These are phyloP conservation scores for Mollisia scopiformis DNA, from an alignment of 2,329 filamentous ascomycete species.

Conservation along the genomic window DNA sequence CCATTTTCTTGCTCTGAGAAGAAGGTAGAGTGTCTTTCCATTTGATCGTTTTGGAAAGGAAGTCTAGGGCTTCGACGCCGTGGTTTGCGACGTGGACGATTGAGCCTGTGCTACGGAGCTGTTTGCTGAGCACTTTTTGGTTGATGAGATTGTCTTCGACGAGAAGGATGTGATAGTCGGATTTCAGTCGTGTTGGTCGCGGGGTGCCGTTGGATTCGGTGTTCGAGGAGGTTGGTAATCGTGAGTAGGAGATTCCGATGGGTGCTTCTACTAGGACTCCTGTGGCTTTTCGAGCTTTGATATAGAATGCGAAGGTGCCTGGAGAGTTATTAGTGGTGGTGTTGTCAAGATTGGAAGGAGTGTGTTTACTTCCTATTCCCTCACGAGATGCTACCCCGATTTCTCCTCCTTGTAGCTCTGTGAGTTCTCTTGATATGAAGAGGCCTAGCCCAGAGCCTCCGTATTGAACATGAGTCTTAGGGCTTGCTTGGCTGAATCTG, in stretches of 20 bases:
- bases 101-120: slow-evolving; percentile 60
- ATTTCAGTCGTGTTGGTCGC: neutral
- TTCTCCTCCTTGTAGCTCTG: slow-evolving; percentile 66
- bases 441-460: slow-evolving; percentile 66
- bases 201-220: neutral
- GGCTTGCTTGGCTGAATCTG: slow-evolving; percentile 65
- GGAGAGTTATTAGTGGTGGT: neutral
- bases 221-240: neutral
- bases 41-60: slow-evolving; percentile 56
- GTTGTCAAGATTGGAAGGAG: too few species aligned
- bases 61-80: slow-evolving; percentile 61
- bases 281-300: slow-evolving; percentile 46
- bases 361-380: slow-evolving; percentile 54
- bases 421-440: slow-evolving; percentile 66
- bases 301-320: slow-evolving; percentile 61
- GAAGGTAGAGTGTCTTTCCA: slow-evolving; percentile 44
- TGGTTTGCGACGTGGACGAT: slow-evolving; percentile 66
- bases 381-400: slow-evolving; percentile 63
- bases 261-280: neutral
- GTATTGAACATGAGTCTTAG: slow-evolving; percentile 55
- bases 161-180: slow-evolving; percentile 51
- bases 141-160: slow-evolving; percentile 71
- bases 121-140: slow-evolving; percentile 64
- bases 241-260: neutral
- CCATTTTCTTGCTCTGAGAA: slow-evolving; percentile 39